Evolutionary conservation across 1,284 basidiomycete genomes (phyloP).

Genomic region (Xerocomus minutiporus): DNA sequence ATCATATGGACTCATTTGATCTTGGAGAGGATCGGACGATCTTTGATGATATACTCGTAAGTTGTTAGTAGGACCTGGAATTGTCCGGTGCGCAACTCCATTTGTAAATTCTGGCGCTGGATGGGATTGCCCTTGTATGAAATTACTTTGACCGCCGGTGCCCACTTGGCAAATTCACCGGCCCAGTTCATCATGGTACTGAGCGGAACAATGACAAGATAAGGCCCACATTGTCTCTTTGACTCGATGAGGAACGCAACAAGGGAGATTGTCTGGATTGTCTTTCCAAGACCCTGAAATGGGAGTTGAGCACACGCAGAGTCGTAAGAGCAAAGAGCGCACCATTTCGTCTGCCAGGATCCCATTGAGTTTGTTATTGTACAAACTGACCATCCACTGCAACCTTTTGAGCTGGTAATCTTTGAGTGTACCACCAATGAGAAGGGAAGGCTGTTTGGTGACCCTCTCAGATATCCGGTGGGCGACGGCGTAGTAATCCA

Average conservation of each 20-base stretch:
- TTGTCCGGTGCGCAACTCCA: conserved; percentile 70
- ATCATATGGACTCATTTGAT: conserved; percentile 99
- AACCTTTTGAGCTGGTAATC: conserved; percentile 91
- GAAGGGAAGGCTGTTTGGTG: conserved; percentile 75
- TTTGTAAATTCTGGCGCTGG: conserved; percentile 72
- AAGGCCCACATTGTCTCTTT: conserved; percentile 91
- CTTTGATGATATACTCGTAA: conserved; percentile 99
- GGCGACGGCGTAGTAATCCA: conserved; percentile 97
- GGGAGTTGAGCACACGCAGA: conserved; percentile 12
- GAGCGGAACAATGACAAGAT: conserved; percentile 95
- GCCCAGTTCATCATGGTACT: conserved; percentile 99
- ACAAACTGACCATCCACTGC: conserved; percentile 98
- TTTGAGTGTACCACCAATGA: conserved; percentile 83
- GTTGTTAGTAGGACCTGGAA: conserved; percentile 98
- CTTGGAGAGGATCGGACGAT: conserved; percentile 84
- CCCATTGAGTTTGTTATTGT: conserved; percentile 97
- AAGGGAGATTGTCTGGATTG: conserved; percentile 94
- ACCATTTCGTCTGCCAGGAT: conserved; percentile 99
- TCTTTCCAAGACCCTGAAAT: conserved; percentile 88
- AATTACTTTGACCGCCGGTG: conserved; percentile 79
- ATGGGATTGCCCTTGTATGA: conserved; percentile 93
- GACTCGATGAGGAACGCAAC: conserved; percentile 94
- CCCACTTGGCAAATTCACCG: conserved; percentile 97
- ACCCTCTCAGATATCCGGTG: conserved; percentile 92
- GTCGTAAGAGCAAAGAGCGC: conserved; percentile 24